Percentiles rank a stretch among this genome's conserved stretches.
phyloP scores from a whole-genome alignment of 805 yeast genomes.

The Saccharomycopsis schoenii region DNA sequence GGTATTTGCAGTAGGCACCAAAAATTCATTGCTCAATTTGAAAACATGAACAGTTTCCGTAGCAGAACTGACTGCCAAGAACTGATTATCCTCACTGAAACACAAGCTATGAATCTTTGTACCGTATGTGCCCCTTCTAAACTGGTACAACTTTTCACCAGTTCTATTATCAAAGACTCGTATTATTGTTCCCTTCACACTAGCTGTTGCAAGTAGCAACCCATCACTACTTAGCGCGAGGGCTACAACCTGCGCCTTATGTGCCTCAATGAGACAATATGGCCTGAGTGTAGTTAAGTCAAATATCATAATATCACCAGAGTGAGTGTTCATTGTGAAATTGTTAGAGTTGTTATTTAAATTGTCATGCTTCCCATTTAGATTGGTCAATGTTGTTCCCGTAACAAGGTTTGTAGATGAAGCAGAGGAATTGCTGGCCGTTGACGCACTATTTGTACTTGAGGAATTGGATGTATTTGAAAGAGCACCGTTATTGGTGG shows the following conservation, averaged over 20 bases:
- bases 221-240: conserved; percentile 59
- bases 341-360: conserved; percentile 9
- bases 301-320: conserved; percentile 29
- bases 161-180: conserved; percentile 56
- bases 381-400: not conserved
- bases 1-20: not conserved
- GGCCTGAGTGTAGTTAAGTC: conserved; percentile 8
- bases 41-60: conserved; percentile 92
- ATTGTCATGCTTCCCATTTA: not conserved
- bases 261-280: conserved; percentile 61
- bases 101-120: conserved; percentile 68
- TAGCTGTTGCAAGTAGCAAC: conserved; percentile 57
- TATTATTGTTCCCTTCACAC: conserved; percentile 69
- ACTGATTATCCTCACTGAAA: conserved; percentile 60
- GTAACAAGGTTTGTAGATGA: not conserved
- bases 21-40: conserved; percentile 45
- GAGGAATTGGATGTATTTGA: not conserved
- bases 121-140: conserved; percentile 76
- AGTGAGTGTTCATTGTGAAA: conserved; percentile 28
- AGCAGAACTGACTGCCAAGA: conserved; percentile 75
- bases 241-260: conserved; percentile 57
- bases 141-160: conserved; percentile 56
- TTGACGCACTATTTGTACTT: not conserved
- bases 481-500: not conserved
- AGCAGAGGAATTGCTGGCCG: conserved; percentile 1